Percentiles rank a stretch among this genome's conserved stretches.
These are phyloP conservation scores for Mortierella sp. DNA, from an alignment of 371 early-diverging fungal species.

Conservation along the genomic window DNA sequence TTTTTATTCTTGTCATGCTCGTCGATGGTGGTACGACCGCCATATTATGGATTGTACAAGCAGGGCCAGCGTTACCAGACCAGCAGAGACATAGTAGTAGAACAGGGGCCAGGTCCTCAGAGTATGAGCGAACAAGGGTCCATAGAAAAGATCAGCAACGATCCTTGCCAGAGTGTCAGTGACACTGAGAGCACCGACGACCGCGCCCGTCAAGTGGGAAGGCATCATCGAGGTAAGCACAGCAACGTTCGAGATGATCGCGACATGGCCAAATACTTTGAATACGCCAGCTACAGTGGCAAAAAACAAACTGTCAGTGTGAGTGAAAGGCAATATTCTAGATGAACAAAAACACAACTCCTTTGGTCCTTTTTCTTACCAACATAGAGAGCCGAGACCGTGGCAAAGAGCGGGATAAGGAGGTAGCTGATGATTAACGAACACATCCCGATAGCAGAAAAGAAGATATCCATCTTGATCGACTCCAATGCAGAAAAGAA, in stretches of 20 bases:
- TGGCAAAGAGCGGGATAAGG: conserved; percentile 10
- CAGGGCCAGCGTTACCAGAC: not conserved
- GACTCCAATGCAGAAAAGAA: conserved; percentile 2
- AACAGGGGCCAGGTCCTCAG: conserved; percentile 20
- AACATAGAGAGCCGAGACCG: conserved; percentile 13
- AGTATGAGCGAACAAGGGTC: conserved; percentile 19
- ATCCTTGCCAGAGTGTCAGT: conserved; percentile 2
- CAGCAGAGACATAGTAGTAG: conserved; percentile 14
- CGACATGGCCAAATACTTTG: not conserved
- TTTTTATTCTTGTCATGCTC: not conserved
- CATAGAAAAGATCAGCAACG: conserved; percentile 3
- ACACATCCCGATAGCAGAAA: not conserved
- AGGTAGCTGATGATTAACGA: not conserved
- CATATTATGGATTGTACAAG: not conserved
- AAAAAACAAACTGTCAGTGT: not conserved
- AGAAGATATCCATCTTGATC: conserved; percentile 22
- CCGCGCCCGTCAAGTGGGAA: conserved; percentile 13
- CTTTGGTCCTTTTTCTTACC: not conserved
- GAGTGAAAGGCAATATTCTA: not conserved
- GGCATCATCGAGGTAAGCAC: conserved; percentile 18
- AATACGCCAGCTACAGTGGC: not conserved
- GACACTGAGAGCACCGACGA: conserved; percentile 20
- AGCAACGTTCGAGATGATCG: not conserved
- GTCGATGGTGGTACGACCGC: conserved; percentile 16
- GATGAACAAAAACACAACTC: not conserved